Evolutionary conservation across 129 eudicot species (phyloP).

Genomic region (Flaveria trinervia): DNA sequence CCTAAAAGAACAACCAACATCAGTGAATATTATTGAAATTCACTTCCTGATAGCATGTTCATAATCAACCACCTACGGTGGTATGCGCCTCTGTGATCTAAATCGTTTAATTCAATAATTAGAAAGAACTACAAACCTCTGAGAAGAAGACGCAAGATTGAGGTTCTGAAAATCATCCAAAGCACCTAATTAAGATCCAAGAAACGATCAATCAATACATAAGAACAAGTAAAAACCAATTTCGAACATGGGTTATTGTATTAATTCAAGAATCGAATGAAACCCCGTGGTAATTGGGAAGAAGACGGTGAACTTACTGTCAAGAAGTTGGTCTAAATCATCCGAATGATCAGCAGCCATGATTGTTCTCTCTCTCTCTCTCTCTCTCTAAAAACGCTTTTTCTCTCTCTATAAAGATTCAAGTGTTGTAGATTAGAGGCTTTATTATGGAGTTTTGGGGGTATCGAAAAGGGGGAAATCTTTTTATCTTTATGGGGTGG

Average conservation of each 20-base stretch:
- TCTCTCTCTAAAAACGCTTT: neutral
- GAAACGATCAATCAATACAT: neutral
- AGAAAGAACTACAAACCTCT: constrained; percentile 47
- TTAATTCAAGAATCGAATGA: neutral
- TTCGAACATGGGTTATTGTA: neutral
- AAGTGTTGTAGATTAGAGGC: constrained; percentile 7
- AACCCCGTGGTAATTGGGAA: neutral
- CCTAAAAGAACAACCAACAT: neutral
- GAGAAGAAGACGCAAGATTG: constrained; percentile 73
- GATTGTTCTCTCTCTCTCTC: neutral
- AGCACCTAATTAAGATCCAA: constrained; percentile 55
- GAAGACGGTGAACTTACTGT: constrained; percentile 55
- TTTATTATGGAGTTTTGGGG: constrained; percentile 27
- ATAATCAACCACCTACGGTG: neutral
- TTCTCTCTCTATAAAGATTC: constrained; percentile 11
- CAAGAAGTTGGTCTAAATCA: constrained; percentile 91
- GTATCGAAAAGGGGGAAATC: constrained; percentile 12
- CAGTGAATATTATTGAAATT: neutral
- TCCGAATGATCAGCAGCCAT: constrained; percentile 54
- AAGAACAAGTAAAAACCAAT: neutral
- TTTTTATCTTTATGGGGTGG: constrained; percentile 18
- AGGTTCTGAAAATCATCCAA: constrained; percentile 95
- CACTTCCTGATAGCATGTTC: neutral
- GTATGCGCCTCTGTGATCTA: neutral
- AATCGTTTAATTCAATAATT: neutral